Percentiles rank a stretch among this genome's conserved stretches.
Evolutionary conservation across 305 asterid species (phyloP).

Genomic region (Solanum hybrid): DNA sequence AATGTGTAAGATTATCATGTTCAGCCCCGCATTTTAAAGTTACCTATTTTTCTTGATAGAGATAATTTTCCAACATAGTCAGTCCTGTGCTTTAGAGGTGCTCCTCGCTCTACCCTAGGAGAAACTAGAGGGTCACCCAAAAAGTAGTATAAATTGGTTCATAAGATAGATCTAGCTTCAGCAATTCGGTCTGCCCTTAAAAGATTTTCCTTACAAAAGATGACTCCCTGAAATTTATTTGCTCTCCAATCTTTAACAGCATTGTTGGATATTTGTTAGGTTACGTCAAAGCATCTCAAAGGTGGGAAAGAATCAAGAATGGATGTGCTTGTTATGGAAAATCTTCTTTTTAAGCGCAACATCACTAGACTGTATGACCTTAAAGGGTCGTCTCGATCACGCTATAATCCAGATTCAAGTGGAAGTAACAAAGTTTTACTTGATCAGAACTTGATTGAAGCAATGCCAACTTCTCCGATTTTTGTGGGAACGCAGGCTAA

Average conservation of each 20-base stretch:
- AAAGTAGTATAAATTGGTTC: background rate
- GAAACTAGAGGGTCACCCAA: background rate
- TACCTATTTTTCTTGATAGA: background rate
- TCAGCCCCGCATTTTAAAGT: background rate
- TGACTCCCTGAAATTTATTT: background rate
- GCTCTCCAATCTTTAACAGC: background rate
- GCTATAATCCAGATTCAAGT: conserved; percentile 83
- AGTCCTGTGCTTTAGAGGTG: background rate
- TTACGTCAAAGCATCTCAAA: conserved; percentile 58
- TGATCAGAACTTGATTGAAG: conserved; percentile 76
- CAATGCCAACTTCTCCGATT: conserved; percentile 92
- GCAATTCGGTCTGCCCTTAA: background rate
- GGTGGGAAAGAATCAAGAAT: conserved; percentile 76
- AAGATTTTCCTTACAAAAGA: background rate
- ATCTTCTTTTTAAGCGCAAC: conserved; percentile 67
- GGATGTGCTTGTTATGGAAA: conserved; percentile 94
- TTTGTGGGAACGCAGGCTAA: conserved; percentile 83
- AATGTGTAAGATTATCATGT: background rate
- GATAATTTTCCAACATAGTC: background rate
- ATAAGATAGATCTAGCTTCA: background rate
- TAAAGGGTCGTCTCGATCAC: conserved; percentile 80
- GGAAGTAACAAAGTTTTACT: conserved; percentile 86
- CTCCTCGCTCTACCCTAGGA: background rate
- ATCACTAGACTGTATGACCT: conserved; percentile 69
- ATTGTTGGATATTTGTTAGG: conserved; percentile 25